Evolutionary conservation across 495 filamentous ascomycete species (phyloP), one percentile per base, ranked within the genome.

Genomic region (Cercophora newfieldiana): DNA sequence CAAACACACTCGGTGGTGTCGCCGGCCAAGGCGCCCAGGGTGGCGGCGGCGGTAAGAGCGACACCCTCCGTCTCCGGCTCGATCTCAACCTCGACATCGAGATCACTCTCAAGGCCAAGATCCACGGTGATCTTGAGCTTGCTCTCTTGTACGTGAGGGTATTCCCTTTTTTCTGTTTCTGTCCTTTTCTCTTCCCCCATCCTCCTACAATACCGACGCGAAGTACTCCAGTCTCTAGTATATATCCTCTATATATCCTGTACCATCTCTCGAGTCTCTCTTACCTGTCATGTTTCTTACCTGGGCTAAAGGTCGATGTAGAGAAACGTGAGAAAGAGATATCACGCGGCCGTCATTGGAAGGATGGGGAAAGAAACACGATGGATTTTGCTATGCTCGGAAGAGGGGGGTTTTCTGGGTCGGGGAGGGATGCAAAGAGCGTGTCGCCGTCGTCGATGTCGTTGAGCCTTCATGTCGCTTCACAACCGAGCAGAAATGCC

Each of bases 1-100:
- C 86, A 7, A 79, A 81, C 31, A 80, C 81, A 16, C 79, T 87
- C 0, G 87, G 88, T 30, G 86, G 87, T 53, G 80, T 88, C 37
- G 81, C 86, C 24, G 86, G 86, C 58, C 60, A 49, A 56, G 80
- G 73, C 53, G 70, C 75, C 48, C 50, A 78, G 7, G 86, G 86
- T 24, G 83, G 86, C 48, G 83, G 83, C 33, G 81, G 84, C 47
- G 72, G 63, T 65, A 82, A 79, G 72, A 77, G 72, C 63, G 88
- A 94, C 72, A 89, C 93, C 70, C 74, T 97, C 62, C 78, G 88
- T 63, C 72, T 97, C 72, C 80, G 93, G 60, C 77, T 97, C 63
- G 92, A 96, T 72, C 76, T 96, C 56, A 96, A 96, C 75, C 79
- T 97, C 59, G 93, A 97, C 72, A 87, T 96, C 70, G 90, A 96